Evolutionary conservation across 2,329 filamentous ascomycete genomes (phyloP), one percentile per base, ranked within the genome.

Genomic region (Lecanicillium sp.): DNA sequence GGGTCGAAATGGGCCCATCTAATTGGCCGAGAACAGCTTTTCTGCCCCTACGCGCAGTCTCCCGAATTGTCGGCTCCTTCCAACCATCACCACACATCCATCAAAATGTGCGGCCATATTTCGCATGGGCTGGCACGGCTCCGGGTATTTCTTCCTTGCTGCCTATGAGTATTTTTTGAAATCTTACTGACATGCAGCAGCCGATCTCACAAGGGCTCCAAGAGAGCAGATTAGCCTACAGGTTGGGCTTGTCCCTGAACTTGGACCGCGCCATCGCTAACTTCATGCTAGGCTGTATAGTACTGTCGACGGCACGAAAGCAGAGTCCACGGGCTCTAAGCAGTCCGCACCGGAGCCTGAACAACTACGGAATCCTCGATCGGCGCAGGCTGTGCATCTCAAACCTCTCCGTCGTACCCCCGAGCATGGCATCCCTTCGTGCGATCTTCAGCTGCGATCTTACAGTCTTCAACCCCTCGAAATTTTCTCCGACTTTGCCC

Each of bases 401-500:
- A 81, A 84, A 54, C 91, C 93, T 14, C 75, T 97, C 44, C 87
- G 86, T 58, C 84, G 87, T 54, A 72, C 81, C 62, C 75, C 86
- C 38, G 68, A 83, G 60, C 83, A 87, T 62, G 88, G 88, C 44
- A 79, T 95, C 29, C 90, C 90, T 11, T 82, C 86, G 10, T 95
- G 89, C 71, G 85, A 96, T 65, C 82, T 98, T 27, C 93, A 98
- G 65, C 73, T 98, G 41, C 88, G 93, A 56, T 95, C 91, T 27
- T 98, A 88, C 75, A 90, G 79, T 60, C 74, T 90, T 29, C 88
- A 90, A 51, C 93, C 95, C 57, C 81, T 98, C 51, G 88, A 95
- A 60, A 90, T 96, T 71, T 96, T 95, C 64, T 78, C 85, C 67
- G 93, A 98, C 70, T 97, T 98, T 64, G 90, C 90, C 42, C 74